Evolutionary conservation across 2,329 filamentous ascomycete genomes (phyloP).

Genomic region (Didymellaceae sp.): DNA sequence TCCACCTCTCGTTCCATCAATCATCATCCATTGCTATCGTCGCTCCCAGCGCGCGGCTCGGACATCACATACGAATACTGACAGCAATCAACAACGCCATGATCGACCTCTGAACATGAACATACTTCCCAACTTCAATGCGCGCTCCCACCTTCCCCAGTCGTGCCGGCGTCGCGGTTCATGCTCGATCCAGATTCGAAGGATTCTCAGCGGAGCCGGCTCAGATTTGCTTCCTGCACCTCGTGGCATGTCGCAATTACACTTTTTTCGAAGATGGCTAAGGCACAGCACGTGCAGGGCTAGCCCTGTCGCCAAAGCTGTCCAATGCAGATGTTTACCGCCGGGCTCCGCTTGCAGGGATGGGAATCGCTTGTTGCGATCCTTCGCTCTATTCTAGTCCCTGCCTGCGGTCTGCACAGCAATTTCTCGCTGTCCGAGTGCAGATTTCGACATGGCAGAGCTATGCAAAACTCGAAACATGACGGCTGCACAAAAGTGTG

Average conservation of each 20-base stretch:
- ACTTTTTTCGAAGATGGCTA: neutral
- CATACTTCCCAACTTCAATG: neutral
- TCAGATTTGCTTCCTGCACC: neutral
- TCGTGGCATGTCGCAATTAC: slow-evolving; percentile 6
- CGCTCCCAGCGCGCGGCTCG: neutral
- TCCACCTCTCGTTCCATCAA: neutral
- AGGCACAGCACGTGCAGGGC: slow-evolving; percentile 9
- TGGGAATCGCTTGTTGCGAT: neutral
- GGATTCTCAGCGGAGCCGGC: slow-evolving; percentile 1
- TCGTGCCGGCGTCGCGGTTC: neutral
- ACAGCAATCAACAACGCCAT: neutral
- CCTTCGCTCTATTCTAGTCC: neutral
- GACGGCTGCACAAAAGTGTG: neutral
- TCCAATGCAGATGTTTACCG: slow-evolving; percentile 6
- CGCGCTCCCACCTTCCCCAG: neutral
- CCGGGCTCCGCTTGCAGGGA: slow-evolving; percentile 1
- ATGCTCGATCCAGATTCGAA: neutral
- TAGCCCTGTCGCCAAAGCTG: slow-evolving; percentile 11
- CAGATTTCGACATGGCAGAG: neutral
- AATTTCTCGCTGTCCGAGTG: neutral
- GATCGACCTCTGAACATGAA: neutral
- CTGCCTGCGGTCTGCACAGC: neutral
- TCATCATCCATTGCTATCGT: neutral
- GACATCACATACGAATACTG: neutral
- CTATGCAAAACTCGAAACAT: slow-evolving; percentile 1